A percentile compares a stretch with the other conserved stretches of the same genome.
phyloP scores from a whole-genome alignment of 2,329 filamentous ascomycete species.

The Zymoseptoria brevis region DNA sequence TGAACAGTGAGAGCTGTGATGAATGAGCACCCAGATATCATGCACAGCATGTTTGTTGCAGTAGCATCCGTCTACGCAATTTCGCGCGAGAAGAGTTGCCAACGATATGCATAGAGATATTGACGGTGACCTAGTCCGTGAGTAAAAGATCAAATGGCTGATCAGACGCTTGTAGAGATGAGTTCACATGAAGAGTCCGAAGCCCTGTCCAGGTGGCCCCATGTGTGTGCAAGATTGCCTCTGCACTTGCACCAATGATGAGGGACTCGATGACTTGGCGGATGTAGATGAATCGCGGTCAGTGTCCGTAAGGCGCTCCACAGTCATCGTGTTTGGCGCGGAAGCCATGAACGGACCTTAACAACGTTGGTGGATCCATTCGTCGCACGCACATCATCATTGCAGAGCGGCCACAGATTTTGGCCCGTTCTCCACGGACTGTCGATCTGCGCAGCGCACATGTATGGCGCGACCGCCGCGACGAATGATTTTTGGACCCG shows the following conservation, averaged over 20 bases:
- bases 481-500: neutral
- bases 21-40: too few relatives aligned
- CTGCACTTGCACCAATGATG: neutral
- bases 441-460: neutral
- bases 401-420: neutral
- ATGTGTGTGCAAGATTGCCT: neutral
- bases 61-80: too few relatives aligned
- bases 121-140: neutral
- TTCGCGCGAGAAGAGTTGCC: too few relatives aligned
- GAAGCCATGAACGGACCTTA: neutral
- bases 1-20: too few relatives aligned
- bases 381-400: neutral
- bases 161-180: neutral
- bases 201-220: neutral
- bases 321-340: neutral
- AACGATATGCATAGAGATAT: neutral
- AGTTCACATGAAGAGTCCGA: neutral
- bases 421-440: neutral
- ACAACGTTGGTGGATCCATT: neutral
- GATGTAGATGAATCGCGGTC: neutral
- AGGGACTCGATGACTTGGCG: neutral
- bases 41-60: too few relatives aligned
- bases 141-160: neutral
- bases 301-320: neutral
- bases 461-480: too few relatives aligned